phyloP scores from a whole-genome alignment of 768 basidiomycete species.

The Mycena alexandri region DNA sequence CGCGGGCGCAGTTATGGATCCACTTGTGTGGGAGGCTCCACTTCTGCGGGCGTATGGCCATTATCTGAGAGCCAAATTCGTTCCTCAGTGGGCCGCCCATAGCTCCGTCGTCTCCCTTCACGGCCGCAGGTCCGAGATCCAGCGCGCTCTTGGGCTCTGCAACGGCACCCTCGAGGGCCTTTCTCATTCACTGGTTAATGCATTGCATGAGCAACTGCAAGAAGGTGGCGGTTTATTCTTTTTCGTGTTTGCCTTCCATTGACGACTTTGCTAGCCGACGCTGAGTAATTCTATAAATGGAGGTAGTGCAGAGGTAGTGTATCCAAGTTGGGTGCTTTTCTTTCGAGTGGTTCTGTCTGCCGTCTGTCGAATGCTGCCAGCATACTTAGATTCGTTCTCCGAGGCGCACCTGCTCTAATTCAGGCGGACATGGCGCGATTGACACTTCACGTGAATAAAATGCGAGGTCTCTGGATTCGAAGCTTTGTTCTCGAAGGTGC shows the following conservation, averaged over 20 bases:
- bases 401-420: too few species aligned
- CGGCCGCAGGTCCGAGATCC: conserved; percentile 1
- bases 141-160: conserved; percentile 7
- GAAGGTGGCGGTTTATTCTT: background rate
- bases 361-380: too few species aligned
- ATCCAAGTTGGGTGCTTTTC: too few species aligned
- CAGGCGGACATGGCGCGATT: too few species aligned
- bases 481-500: too few species aligned
- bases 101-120: background rate
- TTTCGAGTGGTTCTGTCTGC: too few species aligned
- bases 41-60: conserved; percentile 23
- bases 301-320: background rate
- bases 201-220: background rate
- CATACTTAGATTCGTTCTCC: too few species aligned
- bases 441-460: too few species aligned
- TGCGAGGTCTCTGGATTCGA: too few species aligned
- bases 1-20: conserved; percentile 11
- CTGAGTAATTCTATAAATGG: background rate
- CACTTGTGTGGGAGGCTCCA: conserved; percentile 15
- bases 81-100: background rate
- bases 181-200: background rate
- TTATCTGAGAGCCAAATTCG: conserved; percentile 5
- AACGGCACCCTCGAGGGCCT: background rate
- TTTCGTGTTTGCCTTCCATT: background rate
- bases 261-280: background rate